Percentiles rank a stretch among this genome's conserved stretches.
phyloP scores from a whole-genome alignment of 192 early-diverging fungal genomes.

The Coemansia sp. region DNA sequence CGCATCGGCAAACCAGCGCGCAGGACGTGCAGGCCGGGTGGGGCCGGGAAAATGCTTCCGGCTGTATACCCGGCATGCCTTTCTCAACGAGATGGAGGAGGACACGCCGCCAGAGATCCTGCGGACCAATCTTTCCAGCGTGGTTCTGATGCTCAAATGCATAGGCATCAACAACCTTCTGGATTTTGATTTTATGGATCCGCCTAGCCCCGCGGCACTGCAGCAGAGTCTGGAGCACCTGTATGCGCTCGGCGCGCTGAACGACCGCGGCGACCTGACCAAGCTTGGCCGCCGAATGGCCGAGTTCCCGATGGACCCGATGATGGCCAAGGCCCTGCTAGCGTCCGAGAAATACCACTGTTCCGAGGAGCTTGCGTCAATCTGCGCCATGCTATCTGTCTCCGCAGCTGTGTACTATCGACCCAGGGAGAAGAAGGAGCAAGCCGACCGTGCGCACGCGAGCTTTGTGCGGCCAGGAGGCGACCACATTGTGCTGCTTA shows the following conservation, averaged over 20 bases:
- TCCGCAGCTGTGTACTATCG: constrained; percentile 77
- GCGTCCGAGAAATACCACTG: constrained; percentile 91
- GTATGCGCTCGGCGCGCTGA: constrained; percentile 89
- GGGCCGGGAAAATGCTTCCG: constrained; percentile 98
- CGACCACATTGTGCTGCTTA: constrained; percentile 89
- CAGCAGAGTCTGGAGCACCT: constrained; percentile 90
- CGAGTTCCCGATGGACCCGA: constrained; percentile 96
- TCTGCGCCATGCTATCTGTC: constrained; percentile 91
- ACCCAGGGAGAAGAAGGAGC: constrained; percentile 88
- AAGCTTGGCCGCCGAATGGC: constrained; percentile 97
- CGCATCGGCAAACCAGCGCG: constrained; percentile 91
- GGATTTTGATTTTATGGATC: constrained; percentile 99
- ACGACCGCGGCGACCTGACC: constrained; percentile 89
- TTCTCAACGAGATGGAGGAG: constrained; percentile 90
- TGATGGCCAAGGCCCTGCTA: constrained; percentile 89
- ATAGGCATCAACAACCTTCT: constrained; percentile 96
- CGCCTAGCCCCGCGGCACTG: constrained; percentile 88
- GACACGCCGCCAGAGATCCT: constrained; percentile 96
- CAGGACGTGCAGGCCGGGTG: constrained; percentile 92
- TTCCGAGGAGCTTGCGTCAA: constrained; percentile 88
- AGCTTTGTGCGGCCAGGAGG: constrained; percentile 89
- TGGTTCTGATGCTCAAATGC: constrained; percentile 89
- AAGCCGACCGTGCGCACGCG: constrained; percentile 91
- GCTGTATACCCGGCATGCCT: constrained; percentile 91
- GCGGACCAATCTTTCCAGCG: constrained; percentile 88